Conservation (phyloP, 169 alveolate genomes). For the Eimeria zaria region DNA sequence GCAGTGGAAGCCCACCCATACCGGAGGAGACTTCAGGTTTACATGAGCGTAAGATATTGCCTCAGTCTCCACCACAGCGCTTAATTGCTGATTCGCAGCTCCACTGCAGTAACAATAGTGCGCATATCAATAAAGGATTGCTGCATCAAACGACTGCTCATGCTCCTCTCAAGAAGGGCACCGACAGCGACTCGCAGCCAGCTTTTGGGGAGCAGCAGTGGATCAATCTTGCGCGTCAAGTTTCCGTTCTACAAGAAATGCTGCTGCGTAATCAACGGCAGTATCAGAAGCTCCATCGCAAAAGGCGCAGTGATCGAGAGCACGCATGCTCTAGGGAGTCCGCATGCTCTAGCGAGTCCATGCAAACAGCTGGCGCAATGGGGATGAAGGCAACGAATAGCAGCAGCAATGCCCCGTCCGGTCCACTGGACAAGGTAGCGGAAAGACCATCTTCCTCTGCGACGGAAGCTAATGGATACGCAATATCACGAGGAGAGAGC, state of each 20-base stretch:
- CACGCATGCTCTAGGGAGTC: not conserved
- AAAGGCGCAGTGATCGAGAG: not conserved
- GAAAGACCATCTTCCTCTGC: not conserved
- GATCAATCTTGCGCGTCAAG: constrained; percentile 48
- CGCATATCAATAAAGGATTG: not conserved
- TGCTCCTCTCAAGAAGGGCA: not conserved
- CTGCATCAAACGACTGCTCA: not conserved
- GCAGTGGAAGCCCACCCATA: constrained; percentile 19
- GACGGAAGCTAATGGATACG: not conserved
- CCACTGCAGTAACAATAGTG: not conserved
- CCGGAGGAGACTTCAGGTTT: constrained; percentile 51
- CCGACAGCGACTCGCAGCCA: not conserved
- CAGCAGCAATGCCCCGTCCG: not conserved
- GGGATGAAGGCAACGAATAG: not conserved
- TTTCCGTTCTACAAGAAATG: constrained; percentile 4
- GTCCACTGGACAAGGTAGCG: not conserved
- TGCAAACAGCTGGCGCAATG: not conserved
- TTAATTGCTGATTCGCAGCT: constrained; percentile 38
- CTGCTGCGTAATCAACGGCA: constrained; percentile 1
- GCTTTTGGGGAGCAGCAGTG: constrained; percentile 71
- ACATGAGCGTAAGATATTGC: not conserved
- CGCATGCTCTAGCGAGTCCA: not conserved
- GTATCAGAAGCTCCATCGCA: constrained; percentile 5
- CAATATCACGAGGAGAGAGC: not conserved
- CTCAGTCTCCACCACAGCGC: constrained; percentile 68